Evolutionary conservation across 2,329 filamentous ascomycete species (phyloP).

Genomic region (Geosmithia putterillii): DNA sequence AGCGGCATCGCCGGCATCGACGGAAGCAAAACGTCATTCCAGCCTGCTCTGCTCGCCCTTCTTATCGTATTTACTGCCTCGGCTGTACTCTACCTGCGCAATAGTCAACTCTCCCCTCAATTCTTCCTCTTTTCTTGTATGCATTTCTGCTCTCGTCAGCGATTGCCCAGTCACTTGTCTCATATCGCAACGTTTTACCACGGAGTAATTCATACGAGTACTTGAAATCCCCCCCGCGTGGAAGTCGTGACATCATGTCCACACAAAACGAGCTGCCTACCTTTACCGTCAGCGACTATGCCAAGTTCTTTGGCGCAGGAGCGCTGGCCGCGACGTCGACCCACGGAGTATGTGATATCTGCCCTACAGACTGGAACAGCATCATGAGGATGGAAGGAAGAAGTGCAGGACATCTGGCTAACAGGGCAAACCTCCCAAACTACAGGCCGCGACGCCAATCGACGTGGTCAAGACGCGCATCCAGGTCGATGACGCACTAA

Average conservation of each 20-base stretch:
- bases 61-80: neutral
- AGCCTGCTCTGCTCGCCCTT: neutral
- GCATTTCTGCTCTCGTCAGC: neutral
- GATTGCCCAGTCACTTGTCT: too few species aligned
- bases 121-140: neutral
- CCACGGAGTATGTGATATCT: slow-evolving; percentile 36
- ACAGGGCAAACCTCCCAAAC: too few species aligned
- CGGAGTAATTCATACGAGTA: too few species aligned
- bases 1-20: neutral
- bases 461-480: slow-evolving; percentile 82
- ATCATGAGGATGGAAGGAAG: too few species aligned
- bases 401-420: too few species aligned
- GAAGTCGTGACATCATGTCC: slow-evolving; percentile 10
- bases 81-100: neutral
- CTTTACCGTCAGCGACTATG: slow-evolving; percentile 31
- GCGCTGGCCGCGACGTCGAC: slow-evolving; percentile 39
- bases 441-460: slow-evolving; percentile 39
- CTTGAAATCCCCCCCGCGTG: too few species aligned
- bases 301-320: slow-evolving; percentile 40
- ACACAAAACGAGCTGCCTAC: slow-evolving; percentile 19
- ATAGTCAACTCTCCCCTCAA: too few species aligned
- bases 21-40: neutral
- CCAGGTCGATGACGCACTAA: slow-evolving; percentile 76
- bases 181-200: too few species aligned
- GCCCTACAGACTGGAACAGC: too few species aligned